These are phyloP conservation scores for Calonectria honghensis DNA, from an alignment of 2,329 filamentous ascomycete genomes.

Conservation along the genomic window DNA sequence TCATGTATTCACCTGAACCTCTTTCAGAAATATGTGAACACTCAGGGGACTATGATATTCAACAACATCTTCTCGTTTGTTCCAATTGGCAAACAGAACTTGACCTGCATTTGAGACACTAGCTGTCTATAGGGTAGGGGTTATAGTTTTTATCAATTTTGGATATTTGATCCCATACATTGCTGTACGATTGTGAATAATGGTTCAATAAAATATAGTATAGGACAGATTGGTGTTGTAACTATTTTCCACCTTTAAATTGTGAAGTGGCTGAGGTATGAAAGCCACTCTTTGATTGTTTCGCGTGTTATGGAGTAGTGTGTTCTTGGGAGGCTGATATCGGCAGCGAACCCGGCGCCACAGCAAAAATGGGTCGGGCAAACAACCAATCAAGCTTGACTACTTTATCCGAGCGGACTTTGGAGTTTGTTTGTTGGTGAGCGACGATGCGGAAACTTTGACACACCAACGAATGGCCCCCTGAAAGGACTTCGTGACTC, in stretches of 20 bases:
- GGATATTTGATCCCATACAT: not conserved
- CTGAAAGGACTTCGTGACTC: not conserved
- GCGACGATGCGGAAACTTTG: not conserved
- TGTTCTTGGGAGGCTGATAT: not conserved
- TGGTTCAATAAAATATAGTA: not conserved
- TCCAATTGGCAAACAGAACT: not conserved
- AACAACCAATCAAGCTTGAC: not conserved
- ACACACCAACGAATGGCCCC: not conserved
- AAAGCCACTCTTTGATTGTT: not conserved
- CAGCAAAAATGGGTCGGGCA: not conserved
- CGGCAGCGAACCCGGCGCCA: slow-evolving; percentile 1
- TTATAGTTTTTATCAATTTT: not conserved
- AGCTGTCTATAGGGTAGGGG: not conserved
- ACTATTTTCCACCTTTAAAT: not conserved
- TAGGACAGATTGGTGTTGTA: not conserved
- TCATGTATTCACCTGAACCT: not conserved
- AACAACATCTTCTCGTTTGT: not conserved
- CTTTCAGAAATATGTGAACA: not conserved
- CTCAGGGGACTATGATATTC: not conserved
- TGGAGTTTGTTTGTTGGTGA: not conserved
- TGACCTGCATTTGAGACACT: not conserved
- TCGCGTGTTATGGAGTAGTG: not conserved
- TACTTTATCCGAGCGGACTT: not conserved
- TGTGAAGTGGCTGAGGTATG: not conserved
- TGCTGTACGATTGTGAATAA: not conserved